Base-by-base conservation (phyloP, 78 protist species). In the Dictyostelium purpureum region DNA sequence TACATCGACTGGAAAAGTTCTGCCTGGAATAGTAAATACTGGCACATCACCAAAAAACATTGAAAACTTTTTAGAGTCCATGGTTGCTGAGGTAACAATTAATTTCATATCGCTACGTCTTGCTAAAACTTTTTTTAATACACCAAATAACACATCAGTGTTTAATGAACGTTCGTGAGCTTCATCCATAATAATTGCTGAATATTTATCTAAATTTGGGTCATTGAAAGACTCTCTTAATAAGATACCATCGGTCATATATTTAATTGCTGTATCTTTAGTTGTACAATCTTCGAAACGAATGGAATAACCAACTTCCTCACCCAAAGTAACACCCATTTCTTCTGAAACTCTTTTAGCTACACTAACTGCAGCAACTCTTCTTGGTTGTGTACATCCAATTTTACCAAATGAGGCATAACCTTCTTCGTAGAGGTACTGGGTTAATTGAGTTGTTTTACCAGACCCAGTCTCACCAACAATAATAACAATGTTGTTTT, bases 401-500 rank as follows among this genome's bases (percentile, higher is more conserved):
- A 99, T 95, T 63, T 63, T 80, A 16, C 99, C 99, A 89, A 33
- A 33, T 0, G 24, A 47, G 10, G 95, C 52, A 76, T 95, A 97
- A 6, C 99, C 99, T 12, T 57, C 99, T 76, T 98, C 99, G 88
- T 95, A 85, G 45, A 99, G 93, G 61, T 98, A 97, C 79, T 99
- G 99, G 16, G 97, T 94, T 77, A 98, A 59, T 90, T 99, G 99
- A 4, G 99, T 99, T 11, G 99, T 99, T 77, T 99, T 99, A 40
- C 99, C 99, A 19, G 94, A 69, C 28, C 99, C 99, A 0, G 99
- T 99, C 69, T 98, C 99, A 11, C 99, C 99, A 10, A 98, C 99
- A 14, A 99, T 57, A 18, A 99, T 67, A 26, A 97, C 65, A 12
- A 98, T 89, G 28, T 16, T 71, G 63, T 94, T 77, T 4, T 76